Conservation (phyloP, 2,329 filamentous ascomycete species). For the Penicillium carneum region DNA sequence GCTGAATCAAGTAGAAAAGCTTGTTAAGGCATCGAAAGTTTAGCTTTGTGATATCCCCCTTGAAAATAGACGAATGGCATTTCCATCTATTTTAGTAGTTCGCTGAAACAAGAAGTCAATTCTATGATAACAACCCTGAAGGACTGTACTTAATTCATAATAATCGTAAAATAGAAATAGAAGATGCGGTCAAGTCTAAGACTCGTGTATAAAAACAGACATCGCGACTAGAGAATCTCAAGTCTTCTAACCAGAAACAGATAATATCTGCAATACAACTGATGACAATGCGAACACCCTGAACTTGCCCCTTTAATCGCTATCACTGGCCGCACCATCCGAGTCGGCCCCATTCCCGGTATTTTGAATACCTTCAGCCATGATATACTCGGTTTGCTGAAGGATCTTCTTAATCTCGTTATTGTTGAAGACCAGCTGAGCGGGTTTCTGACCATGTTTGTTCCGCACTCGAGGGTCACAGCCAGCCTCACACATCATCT, state of each 20-base stretch:
- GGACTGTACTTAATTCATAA: slow-evolving; percentile 26
- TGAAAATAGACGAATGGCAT: slow-evolving; percentile 22
- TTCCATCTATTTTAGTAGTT: background rate
- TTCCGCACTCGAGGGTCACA: slow-evolving; percentile 58
- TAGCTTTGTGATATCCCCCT: slow-evolving; percentile 18
- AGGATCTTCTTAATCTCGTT: slow-evolving; percentile 52
- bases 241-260: slow-evolving; percentile 1
- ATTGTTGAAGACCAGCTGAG: slow-evolving; percentile 55
- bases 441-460: slow-evolving; percentile 56
- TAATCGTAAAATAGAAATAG: slow-evolving; percentile 29
- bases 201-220: slow-evolving; percentile 20
- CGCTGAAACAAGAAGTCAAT: background rate
- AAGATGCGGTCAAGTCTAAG: slow-evolving; percentile 27
- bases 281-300: background rate
- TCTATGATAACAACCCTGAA: background rate
- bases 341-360: slow-evolving; percentile 45
- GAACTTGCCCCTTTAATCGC: slow-evolving; percentile 39
- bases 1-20: slow-evolving; percentile 74
- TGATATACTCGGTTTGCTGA: slow-evolving; percentile 56
- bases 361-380: slow-evolving; percentile 54
- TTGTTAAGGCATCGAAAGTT: slow-evolving; percentile 61
- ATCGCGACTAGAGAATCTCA: slow-evolving; percentile 8
- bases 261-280: slow-evolving; percentile 5
- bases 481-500: slow-evolving; percentile 59
- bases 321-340: slow-evolving; percentile 53